A percentile compares a stretch with the other conserved stretches of the same genome.
These are phyloP conservation scores for Aspergillus arachidicola DNA, from an alignment of 2,329 filamentous ascomycete species.

Conservation along the genomic window DNA sequence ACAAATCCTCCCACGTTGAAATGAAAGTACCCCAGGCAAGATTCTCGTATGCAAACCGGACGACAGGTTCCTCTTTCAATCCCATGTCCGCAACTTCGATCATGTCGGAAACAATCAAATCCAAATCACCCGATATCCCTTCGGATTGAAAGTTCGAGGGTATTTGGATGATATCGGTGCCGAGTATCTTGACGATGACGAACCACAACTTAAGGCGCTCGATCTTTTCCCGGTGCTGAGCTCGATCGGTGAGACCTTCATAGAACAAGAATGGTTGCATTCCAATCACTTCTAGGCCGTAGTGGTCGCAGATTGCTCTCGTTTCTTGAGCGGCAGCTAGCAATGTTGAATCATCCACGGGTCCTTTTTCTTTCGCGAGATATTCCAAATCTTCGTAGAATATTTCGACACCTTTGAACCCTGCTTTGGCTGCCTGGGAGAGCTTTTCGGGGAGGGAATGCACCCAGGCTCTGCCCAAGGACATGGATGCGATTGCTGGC, in stretches of 20 bases:
- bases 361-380: constrained; percentile 55
- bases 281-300: constrained; percentile 43
- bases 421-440: constrained; percentile 64
- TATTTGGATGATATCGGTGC: constrained; percentile 72
- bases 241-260: constrained; percentile 68
- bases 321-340: constrained; percentile 62
- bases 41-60: constrained; percentile 73
- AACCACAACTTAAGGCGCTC: constrained; percentile 70
- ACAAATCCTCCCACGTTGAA: constrained; percentile 70
- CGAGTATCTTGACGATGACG: constrained; percentile 62
- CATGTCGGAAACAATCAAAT: constrained; percentile 47
- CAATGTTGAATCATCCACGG: constrained; percentile 49
- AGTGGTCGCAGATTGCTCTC: constrained; percentile 45
- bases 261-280: constrained; percentile 78
- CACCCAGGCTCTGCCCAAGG: constrained; percentile 70
- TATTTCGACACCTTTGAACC: constrained; percentile 71
- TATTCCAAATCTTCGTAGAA: constrained; percentile 76
- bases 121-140: constrained; percentile 51
- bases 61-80: constrained; percentile 53
- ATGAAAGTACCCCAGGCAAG: constrained; percentile 70
- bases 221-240: constrained; percentile 56
- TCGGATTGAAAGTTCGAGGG: constrained; percentile 66
- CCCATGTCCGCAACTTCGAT: constrained; percentile 61
- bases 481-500: constrained; percentile 72
- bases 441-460: constrained; percentile 69